Percentiles rank a stretch among this genome's conserved stretches.
Conservation (phyloP, 2,329 filamentous ascomycete genomes). For the Cordyceps javanica region DNA sequence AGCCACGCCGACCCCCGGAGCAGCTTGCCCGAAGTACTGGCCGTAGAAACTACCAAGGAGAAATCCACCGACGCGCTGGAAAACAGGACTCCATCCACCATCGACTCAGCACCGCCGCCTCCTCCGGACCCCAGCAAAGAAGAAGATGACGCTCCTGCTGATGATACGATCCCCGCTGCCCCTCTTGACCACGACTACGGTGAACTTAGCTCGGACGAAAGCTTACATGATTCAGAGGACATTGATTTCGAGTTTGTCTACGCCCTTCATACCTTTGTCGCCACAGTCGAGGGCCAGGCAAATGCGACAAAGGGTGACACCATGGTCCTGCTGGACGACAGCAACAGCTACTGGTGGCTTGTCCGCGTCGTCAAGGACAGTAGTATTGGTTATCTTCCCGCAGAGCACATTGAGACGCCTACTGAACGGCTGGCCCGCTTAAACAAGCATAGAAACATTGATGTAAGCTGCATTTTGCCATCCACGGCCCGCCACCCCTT, state of each 20-base stretch:
- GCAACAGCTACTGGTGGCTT: constrained; percentile 99
- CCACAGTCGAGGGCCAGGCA: constrained; percentile 94
- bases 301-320: constrained; percentile 98
- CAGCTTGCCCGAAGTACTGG: not conserved
- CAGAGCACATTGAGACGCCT: constrained; percentile 96
- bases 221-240: constrained; percentile 93
- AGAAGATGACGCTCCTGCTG: constrained; percentile 36
- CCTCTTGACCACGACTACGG: constrained; percentile 54
- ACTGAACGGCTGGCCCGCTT: constrained; percentile 87
- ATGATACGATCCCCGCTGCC: constrained; percentile 57
- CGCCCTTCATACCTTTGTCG: constrained; percentile 93
- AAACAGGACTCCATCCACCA: not conserved
- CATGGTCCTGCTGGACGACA: constrained; percentile 96
- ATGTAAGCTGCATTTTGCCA: constrained; percentile 52
- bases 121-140: constrained; percentile 14
- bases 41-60: not conserved
- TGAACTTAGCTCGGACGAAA: constrained; percentile 67
- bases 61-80: not conserved
- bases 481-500: not conserved
- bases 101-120: not conserved
- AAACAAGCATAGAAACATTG: constrained; percentile 97
- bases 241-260: constrained; percentile 99
- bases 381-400: constrained; percentile 89
- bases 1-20: not conserved
- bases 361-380: constrained; percentile 96